Base-by-base conservation (phyloP, 208 protist species). In the Leishmania gerbilli region DNA sequence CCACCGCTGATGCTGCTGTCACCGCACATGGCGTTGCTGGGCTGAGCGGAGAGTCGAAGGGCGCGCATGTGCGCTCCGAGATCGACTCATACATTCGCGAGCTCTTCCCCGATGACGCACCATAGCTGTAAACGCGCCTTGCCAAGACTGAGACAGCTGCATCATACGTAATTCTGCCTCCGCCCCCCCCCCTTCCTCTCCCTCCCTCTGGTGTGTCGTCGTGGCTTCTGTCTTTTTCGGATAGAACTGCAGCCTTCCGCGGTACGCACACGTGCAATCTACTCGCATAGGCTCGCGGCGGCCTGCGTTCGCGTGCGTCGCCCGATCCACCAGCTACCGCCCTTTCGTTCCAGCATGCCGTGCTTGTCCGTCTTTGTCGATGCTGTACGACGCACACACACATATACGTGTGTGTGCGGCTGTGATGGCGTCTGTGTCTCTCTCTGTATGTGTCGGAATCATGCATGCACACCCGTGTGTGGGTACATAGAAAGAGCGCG, bases 41-140 rank as follows among this genome's bases (percentile, higher is more conserved):
- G 51, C 17, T 24, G 40, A n/a, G 15, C 2, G 11, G 27, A 4
- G 65, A 34, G 45, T 6, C 40, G 56, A 64, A 62, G 11, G 27
- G 3, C 34, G 56, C 55, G 37, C 76, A n/a, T 3, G 42, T 85
- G 31, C 79, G 60, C 69, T 71, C 68, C 7, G 71, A 81, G 40
- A 49, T 85, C 58, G 82, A 85, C 53, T 74, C 60, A 11, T 74
- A 24, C 27, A 85, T 85, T 49, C 82, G 45, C 2, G 82, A 81
- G 34, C 82, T 85, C 56, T 85, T 85, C 58, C 56, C 82, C 5
- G 76, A 81, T 9, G 62, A 74, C 3, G 45, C 5, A 42, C 24
- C 13, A 56, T 17, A 6, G 71, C 47, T 21, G 45, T 37, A 51
- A 68, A 34, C 17, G 31, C 8, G 6, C 31, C 27, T 37, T 37